Percentiles rank a stretch among this genome's conserved stretches.
Conservation (phyloP, 2,329 filamentous ascomycete species). For the Sporothrix brasiliensis region DNA sequence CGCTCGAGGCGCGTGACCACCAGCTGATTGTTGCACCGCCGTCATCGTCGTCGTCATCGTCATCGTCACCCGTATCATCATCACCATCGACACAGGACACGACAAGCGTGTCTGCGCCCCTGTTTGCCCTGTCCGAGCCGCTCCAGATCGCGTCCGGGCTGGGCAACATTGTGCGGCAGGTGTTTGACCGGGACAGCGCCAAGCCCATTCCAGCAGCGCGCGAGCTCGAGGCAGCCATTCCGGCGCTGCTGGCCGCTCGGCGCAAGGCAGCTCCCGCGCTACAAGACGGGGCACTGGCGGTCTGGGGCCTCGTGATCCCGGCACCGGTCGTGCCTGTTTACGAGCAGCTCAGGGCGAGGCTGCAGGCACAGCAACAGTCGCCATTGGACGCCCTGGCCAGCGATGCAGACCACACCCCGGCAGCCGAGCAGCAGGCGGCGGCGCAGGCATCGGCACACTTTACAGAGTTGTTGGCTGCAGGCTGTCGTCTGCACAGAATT, state of each 20-base stretch:
- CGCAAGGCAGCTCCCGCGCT: constrained; percentile 28
- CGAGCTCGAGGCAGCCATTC: constrained; percentile 69
- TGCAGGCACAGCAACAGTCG: not conserved
- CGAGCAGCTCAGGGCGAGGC: constrained; percentile 37
- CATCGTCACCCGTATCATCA: too few species aligned
- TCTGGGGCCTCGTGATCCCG: constrained; percentile 74
- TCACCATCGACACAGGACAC: not conserved
- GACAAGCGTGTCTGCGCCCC: constrained; percentile 43
- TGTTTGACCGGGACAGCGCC: constrained; percentile 51
- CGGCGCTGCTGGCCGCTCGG: constrained; percentile 33
- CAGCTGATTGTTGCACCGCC: constrained; percentile 41
- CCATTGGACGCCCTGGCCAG: constrained; percentile 10
- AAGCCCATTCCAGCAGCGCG: constrained; percentile 64
- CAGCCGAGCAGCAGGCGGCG: constrained; percentile 39
- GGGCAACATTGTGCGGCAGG: constrained; percentile 75
- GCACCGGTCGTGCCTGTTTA: constrained; percentile 33
- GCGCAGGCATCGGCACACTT: constrained; percentile 38
- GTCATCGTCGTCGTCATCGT: not conserved
- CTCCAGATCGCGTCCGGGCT: constrained; percentile 66
- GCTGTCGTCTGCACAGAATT: constrained; percentile 53
- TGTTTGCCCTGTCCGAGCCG: constrained; percentile 65
- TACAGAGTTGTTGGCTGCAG: constrained; percentile 47
- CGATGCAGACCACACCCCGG: constrained; percentile 34
- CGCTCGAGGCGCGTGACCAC: constrained; percentile 27
- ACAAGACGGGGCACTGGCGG: constrained; percentile 54